These are phyloP conservation scores for Ophiostoma quercus DNA, from an alignment of 2,329 filamentous ascomycete genomes.

Conservation along the genomic window DNA sequence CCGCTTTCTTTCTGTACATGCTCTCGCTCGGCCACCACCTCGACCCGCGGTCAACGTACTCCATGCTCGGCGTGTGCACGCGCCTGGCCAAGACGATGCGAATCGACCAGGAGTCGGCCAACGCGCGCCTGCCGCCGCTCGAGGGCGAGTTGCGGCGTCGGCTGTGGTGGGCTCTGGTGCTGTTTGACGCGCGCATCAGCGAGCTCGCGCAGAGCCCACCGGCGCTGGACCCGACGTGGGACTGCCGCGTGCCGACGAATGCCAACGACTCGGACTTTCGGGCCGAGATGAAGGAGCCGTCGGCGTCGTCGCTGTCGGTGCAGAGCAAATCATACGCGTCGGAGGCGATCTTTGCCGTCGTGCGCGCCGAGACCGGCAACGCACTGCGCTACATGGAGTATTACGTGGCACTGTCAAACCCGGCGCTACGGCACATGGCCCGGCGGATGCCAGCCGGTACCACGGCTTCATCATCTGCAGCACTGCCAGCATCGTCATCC, in stretches of 20 bases:
- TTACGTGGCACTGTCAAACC: conserved; percentile 36
- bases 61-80: conserved; percentile 49
- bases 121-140: conserved; percentile 36
- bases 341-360: conserved; percentile 41
- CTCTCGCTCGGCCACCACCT: conserved; percentile 41
- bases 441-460: conserved; percentile 23
- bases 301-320: not conserved
- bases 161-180: conserved; percentile 56
- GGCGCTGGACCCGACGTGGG: conserved; percentile 36
- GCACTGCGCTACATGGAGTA: conserved; percentile 35
- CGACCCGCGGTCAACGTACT: conserved; percentile 48
- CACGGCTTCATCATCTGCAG: not conserved
- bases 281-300: conserved; percentile 32
- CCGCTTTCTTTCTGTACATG: conserved; percentile 54
- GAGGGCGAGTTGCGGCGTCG: conserved; percentile 57
- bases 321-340: conserved; percentile 30
- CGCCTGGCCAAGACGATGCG: conserved; percentile 52
- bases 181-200: conserved; percentile 53
- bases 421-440: conserved; percentile 31
- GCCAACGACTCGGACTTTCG: conserved; percentile 44
- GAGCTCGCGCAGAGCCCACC: conserved; percentile 43
- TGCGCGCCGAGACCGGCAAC: conserved; percentile 40
- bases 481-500: not conserved
- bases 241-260: conserved; percentile 42
- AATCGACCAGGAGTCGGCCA: conserved; percentile 45